phyloP scores from a whole-genome alignment of 2,329 filamentous ascomycete species.

The Alternaria rosae region DNA sequence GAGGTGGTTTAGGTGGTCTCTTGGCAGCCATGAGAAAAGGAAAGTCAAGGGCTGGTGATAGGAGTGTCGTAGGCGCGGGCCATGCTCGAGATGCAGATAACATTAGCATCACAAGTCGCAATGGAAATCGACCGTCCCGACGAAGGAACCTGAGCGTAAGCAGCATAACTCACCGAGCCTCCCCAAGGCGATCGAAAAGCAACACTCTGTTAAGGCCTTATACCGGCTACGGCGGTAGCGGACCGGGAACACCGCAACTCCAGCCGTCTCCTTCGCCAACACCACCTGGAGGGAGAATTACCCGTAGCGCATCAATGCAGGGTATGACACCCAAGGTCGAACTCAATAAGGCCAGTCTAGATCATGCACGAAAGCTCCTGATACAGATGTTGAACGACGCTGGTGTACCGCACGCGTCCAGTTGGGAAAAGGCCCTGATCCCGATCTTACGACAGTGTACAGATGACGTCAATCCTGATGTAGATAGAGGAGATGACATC shows the following conservation, averaged over 20 bases:
- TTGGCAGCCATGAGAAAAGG: conserved; percentile 78
- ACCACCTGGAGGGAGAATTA: conserved; percentile 50
- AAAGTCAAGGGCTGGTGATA: conserved; percentile 75
- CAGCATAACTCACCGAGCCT: conserved; percentile 75
- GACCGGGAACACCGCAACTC: conserved; percentile 28
- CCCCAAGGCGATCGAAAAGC: conserved; percentile 70
- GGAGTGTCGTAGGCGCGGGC: conserved; percentile 68
- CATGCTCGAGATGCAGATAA: conserved; percentile 70
- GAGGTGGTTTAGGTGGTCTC: conserved; percentile 73
- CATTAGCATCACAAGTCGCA: conserved; percentile 69
- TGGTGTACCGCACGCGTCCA: conserved; percentile 72
- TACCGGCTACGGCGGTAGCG: conserved; percentile 48
- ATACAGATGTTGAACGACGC: conserved; percentile 83
- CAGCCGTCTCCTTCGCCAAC: conserved; percentile 38
- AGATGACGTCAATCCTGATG: conserved; percentile 92
- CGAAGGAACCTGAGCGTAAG: conserved; percentile 85
- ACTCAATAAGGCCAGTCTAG: conserved; percentile 83
- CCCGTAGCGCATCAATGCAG: conserved; percentile 84
- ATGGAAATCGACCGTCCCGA: conserved; percentile 69
- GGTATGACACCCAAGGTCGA: conserved; percentile 80
- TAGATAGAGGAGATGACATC: conserved; percentile 90
- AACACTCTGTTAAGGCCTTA: conserved; percentile 61
- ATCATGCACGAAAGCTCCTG: conserved; percentile 86
- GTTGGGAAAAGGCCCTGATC: conserved; percentile 89
- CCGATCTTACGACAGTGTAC: conserved; percentile 91